These are phyloP conservation scores for Agaricus blazei DNA, from an alignment of 768 basidiomycete species.

Conservation along the genomic window DNA sequence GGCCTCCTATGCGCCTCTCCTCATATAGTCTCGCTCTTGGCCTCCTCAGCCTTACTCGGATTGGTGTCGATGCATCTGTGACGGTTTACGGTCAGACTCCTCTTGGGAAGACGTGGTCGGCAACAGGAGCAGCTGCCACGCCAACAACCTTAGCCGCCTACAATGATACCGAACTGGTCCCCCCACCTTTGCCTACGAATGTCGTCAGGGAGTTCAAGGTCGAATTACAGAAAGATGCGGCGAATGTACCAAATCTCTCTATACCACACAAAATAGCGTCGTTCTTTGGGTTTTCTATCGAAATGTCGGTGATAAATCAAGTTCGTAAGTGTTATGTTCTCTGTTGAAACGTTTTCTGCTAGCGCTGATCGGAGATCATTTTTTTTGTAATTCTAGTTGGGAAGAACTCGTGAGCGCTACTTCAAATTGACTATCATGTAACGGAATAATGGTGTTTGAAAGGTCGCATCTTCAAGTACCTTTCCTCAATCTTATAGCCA, in stretches of 20 bases:
- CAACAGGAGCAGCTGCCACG: background rate
- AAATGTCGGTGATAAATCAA: slow-evolving; percentile 67
- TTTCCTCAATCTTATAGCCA: slow-evolving; percentile 73
- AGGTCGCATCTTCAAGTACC: slow-evolving; percentile 51
- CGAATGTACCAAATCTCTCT: slow-evolving; percentile 27
- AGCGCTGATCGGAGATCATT: background rate
- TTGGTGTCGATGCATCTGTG: slow-evolving; percentile 13
- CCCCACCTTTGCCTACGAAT: slow-evolving; percentile 45
- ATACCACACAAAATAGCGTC: slow-evolving; percentile 40
- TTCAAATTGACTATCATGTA: slow-evolving; percentile 5
- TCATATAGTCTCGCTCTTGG: background rate
- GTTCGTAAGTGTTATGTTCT: slow-evolving; percentile 40
- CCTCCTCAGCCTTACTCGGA: background rate
- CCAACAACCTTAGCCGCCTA: slow-evolving; percentile 40
- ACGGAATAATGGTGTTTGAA: background rate
- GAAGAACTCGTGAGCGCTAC: slow-evolving; percentile 38
- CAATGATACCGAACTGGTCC: slow-evolving; percentile 42
- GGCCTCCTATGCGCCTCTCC: background rate
- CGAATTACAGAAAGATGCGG: slow-evolving; percentile 30
- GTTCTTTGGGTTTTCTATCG: slow-evolving; percentile 73
- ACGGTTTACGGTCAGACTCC: slow-evolving; percentile 30
- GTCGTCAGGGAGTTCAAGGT: slow-evolving; percentile 40
- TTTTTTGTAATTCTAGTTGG: slow-evolving; percentile 33
- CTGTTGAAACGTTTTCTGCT: background rate
- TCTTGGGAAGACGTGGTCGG: slow-evolving; percentile 17